phyloP scores from a whole-genome alignment of 345 rosid species.

The Psidium guajava region DNA sequence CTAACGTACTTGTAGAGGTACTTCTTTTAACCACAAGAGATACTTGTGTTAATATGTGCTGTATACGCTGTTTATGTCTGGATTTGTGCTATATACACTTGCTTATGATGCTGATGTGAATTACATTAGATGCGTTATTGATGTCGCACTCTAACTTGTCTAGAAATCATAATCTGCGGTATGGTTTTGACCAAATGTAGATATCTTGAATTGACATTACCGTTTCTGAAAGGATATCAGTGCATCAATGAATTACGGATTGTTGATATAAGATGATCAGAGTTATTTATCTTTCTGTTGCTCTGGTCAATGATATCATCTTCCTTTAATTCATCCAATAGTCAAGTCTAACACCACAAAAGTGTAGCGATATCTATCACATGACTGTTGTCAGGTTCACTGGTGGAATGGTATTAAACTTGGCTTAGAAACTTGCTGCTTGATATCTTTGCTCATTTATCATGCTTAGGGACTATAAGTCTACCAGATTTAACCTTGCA shows the following conservation, averaged over 20 bases:
- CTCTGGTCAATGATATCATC: neutral
- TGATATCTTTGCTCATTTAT: neutral
- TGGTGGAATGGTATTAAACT: neutral
- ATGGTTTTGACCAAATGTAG: neutral
- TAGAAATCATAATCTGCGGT: neutral
- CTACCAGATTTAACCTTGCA: neutral
- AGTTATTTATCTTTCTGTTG: neutral
- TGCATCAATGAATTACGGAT: neutral
- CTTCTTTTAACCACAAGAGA: neutral
- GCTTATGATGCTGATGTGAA: neutral
- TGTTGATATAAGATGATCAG: neutral
- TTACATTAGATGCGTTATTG: neutral
- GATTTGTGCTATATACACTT: neutral
- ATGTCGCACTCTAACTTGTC: neutral
- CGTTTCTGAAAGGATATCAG: neutral
- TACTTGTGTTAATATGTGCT: neutral
- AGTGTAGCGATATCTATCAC: neutral
- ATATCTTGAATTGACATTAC: neutral
- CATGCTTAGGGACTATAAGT: neutral
- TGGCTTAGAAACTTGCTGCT: neutral
- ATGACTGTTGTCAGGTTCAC: neutral
- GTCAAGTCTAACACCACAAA: neutral
- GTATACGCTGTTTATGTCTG: neutral
- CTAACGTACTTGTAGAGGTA: constrained; percentile 72
- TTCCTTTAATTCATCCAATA: neutral